These are phyloP conservation scores for Jamesozyma gamospora DNA, from an alignment of 805 yeast species.

Conservation along the genomic window DNA sequence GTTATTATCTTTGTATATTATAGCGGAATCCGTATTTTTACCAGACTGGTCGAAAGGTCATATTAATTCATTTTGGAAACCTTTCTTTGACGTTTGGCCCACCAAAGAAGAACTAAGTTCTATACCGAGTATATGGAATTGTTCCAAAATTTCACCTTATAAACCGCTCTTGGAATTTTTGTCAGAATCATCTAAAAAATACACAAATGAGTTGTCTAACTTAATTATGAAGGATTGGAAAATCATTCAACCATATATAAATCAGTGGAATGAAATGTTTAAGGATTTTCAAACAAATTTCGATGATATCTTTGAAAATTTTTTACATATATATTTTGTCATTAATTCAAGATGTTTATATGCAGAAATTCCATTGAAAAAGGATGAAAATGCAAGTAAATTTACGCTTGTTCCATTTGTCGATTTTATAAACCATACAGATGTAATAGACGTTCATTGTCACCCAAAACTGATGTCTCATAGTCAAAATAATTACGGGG, in stretches of 20 bases:
- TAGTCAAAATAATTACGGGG: slow-evolving; percentile 19
- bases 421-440: slow-evolving; percentile 73
- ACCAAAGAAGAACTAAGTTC: slow-evolving; percentile 38
- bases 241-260: slow-evolving; percentile 24
- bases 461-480: slow-evolving; percentile 38
- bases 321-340: slow-evolving; percentile 71
- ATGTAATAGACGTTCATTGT: slow-evolving; percentile 40
- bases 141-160: slow-evolving; percentile 20
- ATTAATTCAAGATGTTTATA: slow-evolving; percentile 88
- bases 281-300: neutral
- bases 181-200: slow-evolving; percentile 36
- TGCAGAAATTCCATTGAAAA: slow-evolving; percentile 51
- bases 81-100: slow-evolving; percentile 62
- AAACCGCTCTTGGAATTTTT: slow-evolving; percentile 29
- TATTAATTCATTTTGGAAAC: slow-evolving; percentile 48
- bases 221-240: slow-evolving; percentile 40
- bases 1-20: slow-evolving; percentile 38
- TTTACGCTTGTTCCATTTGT: slow-evolving; percentile 88
- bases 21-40: slow-evolving; percentile 23
- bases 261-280: slow-evolving; percentile 12
- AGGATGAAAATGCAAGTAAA: slow-evolving; percentile 40
- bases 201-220: slow-evolving; percentile 33
- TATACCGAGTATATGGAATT: slow-evolving; percentile 59
- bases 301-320: slow-evolving; percentile 16
- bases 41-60: slow-evolving; percentile 16